Evolutionary conservation across 1,284 basidiomycete genomes (phyloP).

Genomic region (Cryptococcus floricola): DNA sequence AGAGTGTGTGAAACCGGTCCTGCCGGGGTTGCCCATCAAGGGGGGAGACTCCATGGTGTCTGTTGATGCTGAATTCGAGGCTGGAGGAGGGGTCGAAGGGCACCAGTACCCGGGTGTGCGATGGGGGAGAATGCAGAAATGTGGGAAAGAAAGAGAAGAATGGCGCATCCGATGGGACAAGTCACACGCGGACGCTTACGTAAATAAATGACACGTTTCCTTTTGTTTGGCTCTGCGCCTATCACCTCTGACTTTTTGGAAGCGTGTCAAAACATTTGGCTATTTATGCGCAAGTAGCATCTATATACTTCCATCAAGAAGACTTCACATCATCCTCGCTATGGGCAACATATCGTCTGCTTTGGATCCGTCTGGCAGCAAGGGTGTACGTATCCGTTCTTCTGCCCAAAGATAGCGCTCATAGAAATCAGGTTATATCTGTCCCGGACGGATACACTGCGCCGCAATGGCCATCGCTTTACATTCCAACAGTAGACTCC

Average conservation of each 20-base stretch:
- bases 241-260: too few relatives aligned
- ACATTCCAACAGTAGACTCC: conserved; percentile 50
- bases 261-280: too few relatives aligned
- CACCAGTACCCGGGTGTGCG: too few relatives aligned
- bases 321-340: neutral
- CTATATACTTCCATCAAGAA: too few relatives aligned
- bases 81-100: too few relatives aligned
- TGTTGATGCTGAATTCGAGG: too few relatives aligned
- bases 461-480: conserved; percentile 55
- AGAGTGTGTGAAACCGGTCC: conserved; percentile 19
- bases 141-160: neutral
- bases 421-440: conserved; percentile 8
- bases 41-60: conserved; percentile 15
- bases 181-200: too few relatives aligned
- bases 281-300: too few relatives aligned
- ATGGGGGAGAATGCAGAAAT: too few relatives aligned
- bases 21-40: conserved; percentile 23
- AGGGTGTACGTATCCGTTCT: neutral
- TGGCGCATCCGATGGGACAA: neutral
- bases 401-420: neutral
- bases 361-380: neutral
- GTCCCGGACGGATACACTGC: conserved; percentile 35
- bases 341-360: conserved; percentile 2
- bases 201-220: too few relatives aligned
- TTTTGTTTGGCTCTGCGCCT: too few relatives aligned